Evolutionary conservation across 306 rosid genomes (phyloP).

Genomic region (Urtica urens): DNA sequence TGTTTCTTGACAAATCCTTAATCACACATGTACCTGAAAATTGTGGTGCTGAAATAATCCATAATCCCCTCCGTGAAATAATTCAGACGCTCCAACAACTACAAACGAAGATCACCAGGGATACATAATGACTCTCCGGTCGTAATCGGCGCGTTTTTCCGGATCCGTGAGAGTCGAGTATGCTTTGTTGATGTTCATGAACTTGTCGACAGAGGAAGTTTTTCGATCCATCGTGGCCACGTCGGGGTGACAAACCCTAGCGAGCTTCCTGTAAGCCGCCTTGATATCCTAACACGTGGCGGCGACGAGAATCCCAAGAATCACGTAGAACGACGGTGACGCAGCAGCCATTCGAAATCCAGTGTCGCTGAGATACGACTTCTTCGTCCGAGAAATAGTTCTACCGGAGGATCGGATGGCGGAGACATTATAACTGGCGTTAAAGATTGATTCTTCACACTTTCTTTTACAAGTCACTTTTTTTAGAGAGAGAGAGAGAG

Average conservation of each 20-base stretch:
- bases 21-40: too few relatives aligned
- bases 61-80: too few relatives aligned
- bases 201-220: slow-evolving; percentile 54
- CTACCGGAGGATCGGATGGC: too few relatives aligned
- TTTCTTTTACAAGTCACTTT: too few relatives aligned
- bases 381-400: too few relatives aligned
- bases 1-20: too few relatives aligned
- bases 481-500: too few relatives aligned
- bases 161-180: slow-evolving; percentile 84
- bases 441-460: too few relatives aligned
- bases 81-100: too few relatives aligned
- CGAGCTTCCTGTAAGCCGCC: slow-evolving; percentile 68
- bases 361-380: slow-evolving; percentile 33
- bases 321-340: slow-evolving; percentile 53
- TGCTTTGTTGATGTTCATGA: slow-evolving; percentile 67
- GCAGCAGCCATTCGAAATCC: slow-evolving; percentile 12
- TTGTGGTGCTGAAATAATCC: too few relatives aligned
- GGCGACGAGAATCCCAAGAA: slow-evolving; percentile 54
- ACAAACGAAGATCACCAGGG: too few relatives aligned
- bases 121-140: slow-evolving; percentile 33
- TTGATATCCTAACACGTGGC: slow-evolving; percentile 79
- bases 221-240: slow-evolving; percentile 46
- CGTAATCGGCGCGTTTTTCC: slow-evolving; percentile 69
- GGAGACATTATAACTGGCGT: too few relatives aligned
- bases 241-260: slow-evolving; percentile 75